Conservation (phyloP, 2,329 filamentous ascomycete species). For the Xylariomycetidae sp. region DNA sequence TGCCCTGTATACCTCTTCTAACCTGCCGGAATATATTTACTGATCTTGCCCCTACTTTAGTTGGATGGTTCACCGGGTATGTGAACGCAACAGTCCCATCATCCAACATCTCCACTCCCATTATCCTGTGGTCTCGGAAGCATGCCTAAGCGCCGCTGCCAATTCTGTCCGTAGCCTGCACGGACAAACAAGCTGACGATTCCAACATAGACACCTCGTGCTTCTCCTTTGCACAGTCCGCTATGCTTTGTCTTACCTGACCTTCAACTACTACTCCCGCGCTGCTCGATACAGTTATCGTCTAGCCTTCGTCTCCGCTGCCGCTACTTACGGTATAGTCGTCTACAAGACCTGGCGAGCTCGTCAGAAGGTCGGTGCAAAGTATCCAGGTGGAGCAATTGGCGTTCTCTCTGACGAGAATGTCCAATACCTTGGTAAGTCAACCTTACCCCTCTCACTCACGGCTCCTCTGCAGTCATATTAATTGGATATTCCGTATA, state of each 20-base stretch:
- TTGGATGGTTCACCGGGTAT: conserved; percentile 80
- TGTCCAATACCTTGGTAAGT: conserved; percentile 90
- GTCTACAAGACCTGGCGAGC: conserved; percentile 97
- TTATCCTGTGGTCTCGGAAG: no score
- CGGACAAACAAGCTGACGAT: no score
- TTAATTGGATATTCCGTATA: no score
- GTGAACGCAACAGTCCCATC: no score
- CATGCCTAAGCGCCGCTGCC: no score
- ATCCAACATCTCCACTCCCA: no score
- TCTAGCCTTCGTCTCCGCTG: conserved; percentile 82
- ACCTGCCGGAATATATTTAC: conserved; percentile 7
- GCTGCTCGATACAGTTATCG: conserved; percentile 84
- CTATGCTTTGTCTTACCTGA: conserved; percentile 80
- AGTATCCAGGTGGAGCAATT: conserved; percentile 54
- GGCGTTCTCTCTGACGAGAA: conserved; percentile 84
- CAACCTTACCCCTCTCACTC: conserved; percentile 6
- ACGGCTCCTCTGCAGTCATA: conserved; percentile 8
- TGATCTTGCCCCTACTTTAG: conserved; percentile 30
- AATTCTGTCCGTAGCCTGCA: no score
- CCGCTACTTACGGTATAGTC: conserved; percentile 92
- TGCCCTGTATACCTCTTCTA: conserved; percentile 24
- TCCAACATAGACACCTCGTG: conserved; percentile 75
- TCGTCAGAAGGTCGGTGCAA: conserved; percentile 68
- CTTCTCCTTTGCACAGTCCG: conserved; percentile 78
- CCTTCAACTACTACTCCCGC: conserved; percentile 78